These are phyloP conservation scores for Gossypium sturtianum DNA, from an alignment of 345 rosid species.

Conservation along the genomic window DNA sequence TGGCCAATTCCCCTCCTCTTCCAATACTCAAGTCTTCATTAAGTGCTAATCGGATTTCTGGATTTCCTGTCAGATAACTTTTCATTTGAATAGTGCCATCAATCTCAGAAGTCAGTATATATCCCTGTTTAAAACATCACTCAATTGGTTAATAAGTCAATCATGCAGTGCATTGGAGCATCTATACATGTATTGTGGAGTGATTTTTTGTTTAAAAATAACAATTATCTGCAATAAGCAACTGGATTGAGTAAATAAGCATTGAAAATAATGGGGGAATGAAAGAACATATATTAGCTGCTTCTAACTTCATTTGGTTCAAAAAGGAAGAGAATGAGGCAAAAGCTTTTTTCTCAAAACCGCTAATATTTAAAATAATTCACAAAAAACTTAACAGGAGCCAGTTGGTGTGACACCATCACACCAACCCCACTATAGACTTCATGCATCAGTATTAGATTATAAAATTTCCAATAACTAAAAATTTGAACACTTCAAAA, in stretches of 20 bases:
- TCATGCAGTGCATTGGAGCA: not conserved
- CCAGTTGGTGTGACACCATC: not conserved
- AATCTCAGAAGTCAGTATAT: slow-evolving; percentile 91
- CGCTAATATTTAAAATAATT: not conserved
- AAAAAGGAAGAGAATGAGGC: not conserved
- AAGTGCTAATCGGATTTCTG: slow-evolving; percentile 92
- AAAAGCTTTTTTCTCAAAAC: not conserved
- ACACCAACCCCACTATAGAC: not conserved
- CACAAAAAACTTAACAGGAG: not conserved
- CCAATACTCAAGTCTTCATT: slow-evolving; percentile 86
- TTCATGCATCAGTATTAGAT: not conserved
- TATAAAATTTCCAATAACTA: not conserved
- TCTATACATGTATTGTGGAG: not conserved
- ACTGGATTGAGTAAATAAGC: not conserved
- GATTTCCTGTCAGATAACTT: slow-evolving; percentile 94
- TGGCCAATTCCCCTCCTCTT: slow-evolving; percentile 63
- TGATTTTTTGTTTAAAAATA: not conserved
- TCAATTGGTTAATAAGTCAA: not conserved
- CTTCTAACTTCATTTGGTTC: not conserved
- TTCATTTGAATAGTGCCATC: slow-evolving; percentile 99
- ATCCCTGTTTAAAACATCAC: slow-evolving; percentile 53
- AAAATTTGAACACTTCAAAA: not conserved
- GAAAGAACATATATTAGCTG: not conserved
- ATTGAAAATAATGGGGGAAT: not conserved
- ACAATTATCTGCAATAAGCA: not conserved